Conservation (phyloP, 176 grass and related monocot genomes). For the Eleusine indica region DNA sequence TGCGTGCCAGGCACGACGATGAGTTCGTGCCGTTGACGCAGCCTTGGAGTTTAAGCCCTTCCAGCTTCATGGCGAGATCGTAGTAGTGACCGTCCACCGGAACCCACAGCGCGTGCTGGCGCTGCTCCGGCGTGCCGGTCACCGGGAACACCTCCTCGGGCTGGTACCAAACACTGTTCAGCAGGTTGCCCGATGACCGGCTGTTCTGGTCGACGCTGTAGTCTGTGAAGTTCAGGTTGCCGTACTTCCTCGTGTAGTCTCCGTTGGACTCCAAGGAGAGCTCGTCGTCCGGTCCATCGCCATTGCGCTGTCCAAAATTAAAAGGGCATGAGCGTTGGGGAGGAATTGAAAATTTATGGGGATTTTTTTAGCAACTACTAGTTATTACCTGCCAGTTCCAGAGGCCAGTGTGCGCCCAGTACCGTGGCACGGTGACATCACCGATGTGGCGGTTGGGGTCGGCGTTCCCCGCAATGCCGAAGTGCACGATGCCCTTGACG, state of each 20-base stretch:
- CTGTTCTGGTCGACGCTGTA: constrained; percentile 15
- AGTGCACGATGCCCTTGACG: constrained; percentile 61
- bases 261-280: constrained; percentile 54
- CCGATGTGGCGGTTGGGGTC: constrained; percentile 56
- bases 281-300: constrained; percentile 47
- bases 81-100: constrained; percentile 44
- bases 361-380: background rate
- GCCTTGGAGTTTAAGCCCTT: constrained; percentile 18
- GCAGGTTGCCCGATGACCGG: constrained; percentile 17
- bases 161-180: constrained; percentile 73
- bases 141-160: constrained; percentile 59
- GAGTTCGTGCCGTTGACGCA: constrained; percentile 38
- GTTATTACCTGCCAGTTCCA: constrained; percentile 65
- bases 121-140: constrained; percentile 43
- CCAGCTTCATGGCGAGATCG: background rate
- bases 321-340: no score
- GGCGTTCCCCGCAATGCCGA: constrained; percentile 69
- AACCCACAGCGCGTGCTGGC: constrained; percentile 53
- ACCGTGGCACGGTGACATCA: constrained; percentile 52
- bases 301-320: constrained; percentile 35
- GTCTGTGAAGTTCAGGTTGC: constrained; percentile 54
- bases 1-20: constrained; percentile 33
- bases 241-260: constrained; percentile 56
- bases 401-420: constrained; percentile 66
- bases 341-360: no score